Percentiles rank a stretch among this genome's conserved stretches.
phyloP scores from a whole-genome alignment of 176 grass and related monocot genomes.

The Phoenix roebelenii region DNA sequence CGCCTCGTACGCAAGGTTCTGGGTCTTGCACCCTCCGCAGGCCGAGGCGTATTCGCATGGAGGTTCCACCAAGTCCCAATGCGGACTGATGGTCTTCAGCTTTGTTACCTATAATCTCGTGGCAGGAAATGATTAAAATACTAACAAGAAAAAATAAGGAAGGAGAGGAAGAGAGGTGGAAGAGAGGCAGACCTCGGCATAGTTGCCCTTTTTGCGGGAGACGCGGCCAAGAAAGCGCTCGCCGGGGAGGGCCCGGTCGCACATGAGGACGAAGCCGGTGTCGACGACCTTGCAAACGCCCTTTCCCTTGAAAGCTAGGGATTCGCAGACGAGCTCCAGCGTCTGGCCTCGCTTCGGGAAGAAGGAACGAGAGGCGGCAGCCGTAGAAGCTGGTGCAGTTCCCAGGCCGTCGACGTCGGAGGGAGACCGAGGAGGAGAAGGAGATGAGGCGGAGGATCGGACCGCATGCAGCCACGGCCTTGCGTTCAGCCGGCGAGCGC shows the following conservation, averaged over 20 bases:
- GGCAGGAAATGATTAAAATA: no score
- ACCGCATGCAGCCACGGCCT: no score
- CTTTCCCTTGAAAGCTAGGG: conserved; percentile 77
- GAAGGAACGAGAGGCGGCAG: conserved; percentile 23
- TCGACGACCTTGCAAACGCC: conserved; percentile 67
- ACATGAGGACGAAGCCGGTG: conserved; percentile 71
- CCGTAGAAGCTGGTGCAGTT: conserved; percentile 3
- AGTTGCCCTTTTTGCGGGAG: conserved; percentile 37
- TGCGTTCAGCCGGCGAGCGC: no score
- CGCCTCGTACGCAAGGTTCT: conserved; percentile 67
- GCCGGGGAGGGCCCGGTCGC: conserved; percentile 80
- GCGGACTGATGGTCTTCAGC: conserved; percentile 58
- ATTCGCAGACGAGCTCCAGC: conserved; percentile 79
- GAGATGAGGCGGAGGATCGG: no score
- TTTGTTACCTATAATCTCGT: conserved; percentile 49
- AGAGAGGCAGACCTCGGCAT: conserved; percentile 16
- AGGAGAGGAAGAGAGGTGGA: not conserved
- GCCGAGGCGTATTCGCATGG: conserved; percentile 63
- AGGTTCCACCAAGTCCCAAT: conserved; percentile 52
- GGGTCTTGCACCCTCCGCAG: conserved; percentile 89
- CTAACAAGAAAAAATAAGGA: not conserved
- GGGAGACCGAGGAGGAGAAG: no score
- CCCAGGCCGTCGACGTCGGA: no score
- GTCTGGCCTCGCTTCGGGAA: conserved; percentile 78
- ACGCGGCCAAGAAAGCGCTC: conserved; percentile 78